Conservation (phyloP, 2,329 filamentous ascomycete species). For the Trichophyton schoenleinii region DNA sequence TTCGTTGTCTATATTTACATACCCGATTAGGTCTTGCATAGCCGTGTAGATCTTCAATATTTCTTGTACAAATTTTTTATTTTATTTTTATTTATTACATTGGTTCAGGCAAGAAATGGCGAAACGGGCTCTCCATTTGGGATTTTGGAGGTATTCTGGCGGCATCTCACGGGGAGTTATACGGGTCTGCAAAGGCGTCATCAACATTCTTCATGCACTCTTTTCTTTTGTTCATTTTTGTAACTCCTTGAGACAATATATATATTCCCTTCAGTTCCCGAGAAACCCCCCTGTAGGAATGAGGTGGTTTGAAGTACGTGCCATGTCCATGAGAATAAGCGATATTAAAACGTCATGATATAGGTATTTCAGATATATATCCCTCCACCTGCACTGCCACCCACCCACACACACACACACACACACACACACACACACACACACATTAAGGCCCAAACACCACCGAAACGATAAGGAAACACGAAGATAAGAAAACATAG, state of each 20-base stretch:
- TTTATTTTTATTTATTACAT: too few species aligned
- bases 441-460: neutral
- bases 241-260: neutral
- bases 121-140: neutral
- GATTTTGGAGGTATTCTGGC: neutral
- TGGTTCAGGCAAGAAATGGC: neutral
- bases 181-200: neutral
- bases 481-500: neutral
- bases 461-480: neutral
- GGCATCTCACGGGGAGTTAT: neutral
- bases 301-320: neutral
- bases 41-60: neutral
- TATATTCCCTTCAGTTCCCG: neutral
- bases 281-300: neutral
- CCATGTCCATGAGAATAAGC: neutral
- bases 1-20: neutral
- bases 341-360: neutral
- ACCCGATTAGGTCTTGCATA: neutral
- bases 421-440: neutral
- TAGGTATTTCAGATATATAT: neutral
- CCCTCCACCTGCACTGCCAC: neutral
- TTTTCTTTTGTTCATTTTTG: neutral
- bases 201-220: neutral
- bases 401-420: neutral
- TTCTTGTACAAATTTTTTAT: neutral